Percentiles rank a stretch among this genome's conserved stretches.
phyloP scores from a whole-genome alignment of 1,284 basidiomycete species.

The Cutaneotrichosporon sp. region DNA sequence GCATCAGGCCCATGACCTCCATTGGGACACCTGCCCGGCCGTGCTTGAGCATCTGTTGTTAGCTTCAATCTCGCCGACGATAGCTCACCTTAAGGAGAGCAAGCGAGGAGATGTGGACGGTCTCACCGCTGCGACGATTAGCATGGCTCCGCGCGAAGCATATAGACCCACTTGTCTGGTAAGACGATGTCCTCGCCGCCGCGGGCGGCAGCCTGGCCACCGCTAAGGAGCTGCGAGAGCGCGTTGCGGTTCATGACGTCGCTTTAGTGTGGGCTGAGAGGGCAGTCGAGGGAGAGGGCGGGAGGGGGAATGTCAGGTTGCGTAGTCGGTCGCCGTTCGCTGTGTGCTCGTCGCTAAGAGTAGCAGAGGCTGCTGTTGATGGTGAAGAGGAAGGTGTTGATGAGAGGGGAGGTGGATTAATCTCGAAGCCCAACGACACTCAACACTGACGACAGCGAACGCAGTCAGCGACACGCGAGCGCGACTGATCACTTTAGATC shows the following conservation, averaged over 20 bases:
- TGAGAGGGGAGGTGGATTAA: slow-evolving; percentile 4
- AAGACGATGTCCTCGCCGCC: slow-evolving; percentile 44
- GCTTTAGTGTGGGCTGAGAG: background rate
- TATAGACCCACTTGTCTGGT: slow-evolving; percentile 52
- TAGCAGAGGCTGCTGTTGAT: background rate
- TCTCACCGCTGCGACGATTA: slow-evolving; percentile 64
- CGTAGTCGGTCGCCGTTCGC: too few species aligned
- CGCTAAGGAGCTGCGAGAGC: slow-evolving; percentile 14
- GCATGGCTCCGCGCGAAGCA: background rate
- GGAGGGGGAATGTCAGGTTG: background rate
- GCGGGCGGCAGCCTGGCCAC: slow-evolving; percentile 16
- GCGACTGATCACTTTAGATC: background rate
- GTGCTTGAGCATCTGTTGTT: slow-evolving; percentile 94
- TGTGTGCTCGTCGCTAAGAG: background rate
- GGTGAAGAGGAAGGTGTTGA: background rate
- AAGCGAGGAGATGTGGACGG: slow-evolving; percentile 92
- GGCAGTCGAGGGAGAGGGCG: background rate
- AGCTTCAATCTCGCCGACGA: background rate
- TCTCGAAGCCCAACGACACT: slow-evolving; percentile 6
- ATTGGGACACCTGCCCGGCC: slow-evolving; percentile 98
- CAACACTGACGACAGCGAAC: slow-evolving; percentile 14
- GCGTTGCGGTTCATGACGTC: slow-evolving; percentile 15
- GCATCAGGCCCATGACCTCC: slow-evolving; percentile 99
- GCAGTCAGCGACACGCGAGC: slow-evolving; percentile 7
- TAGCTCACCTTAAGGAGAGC: slow-evolving; percentile 79